Base-by-base conservation (phyloP, 306 rosid genomes). In the Trifolium subterraneum region DNA sequence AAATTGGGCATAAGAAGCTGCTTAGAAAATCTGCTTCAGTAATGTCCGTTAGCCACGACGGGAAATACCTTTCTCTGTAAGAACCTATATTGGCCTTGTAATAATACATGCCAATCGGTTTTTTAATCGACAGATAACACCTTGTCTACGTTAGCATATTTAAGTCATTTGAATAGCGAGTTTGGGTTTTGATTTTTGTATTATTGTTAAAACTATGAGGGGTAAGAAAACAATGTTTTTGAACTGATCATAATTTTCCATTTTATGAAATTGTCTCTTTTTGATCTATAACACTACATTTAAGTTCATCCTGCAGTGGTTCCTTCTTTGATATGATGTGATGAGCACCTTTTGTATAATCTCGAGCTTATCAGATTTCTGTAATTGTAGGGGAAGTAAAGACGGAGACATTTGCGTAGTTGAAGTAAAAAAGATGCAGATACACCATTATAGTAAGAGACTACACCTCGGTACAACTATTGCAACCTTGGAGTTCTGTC, bases 1-100 rank as follows among this genome's bases (percentile, higher is more conserved):
- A 69, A 91, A 90, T 94, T 70, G 98, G 98, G 69, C 81, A 87
- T 76, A 94, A 94, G 90, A 88, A 80, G 87, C 86, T 94, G 44
- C 89, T 94, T 78, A 82, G 79, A 79, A 91, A 94, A 84, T 85
- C 96, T 47, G 96, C 97, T 63, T 82, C 95, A 15, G 73, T 90
- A 55, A 87, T 94, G 95, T 84, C 98, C 45, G 81, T 88, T 70
- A 94, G 98, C 88, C 90, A 76, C 74, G 98, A 93, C 71, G 98
- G 98, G 75, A 93, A 93, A 86, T 93, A 93, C 85, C 89, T 93
- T 74, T 93, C 98, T 68, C 75, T 91, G 98, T 93, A 86, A 91
- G 98, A 72, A 78, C 77, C 68, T 61, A n/a, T 58, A 23, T 31
- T 77, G 77, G 48, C 74, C 58, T 56, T 56, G 16, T 56, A 52